A percentile compares a stretch with the other conserved stretches of the same genome.
phyloP scores from a whole-genome alignment of 257 asterid species.

The Phtheirospermum japonicum region DNA sequence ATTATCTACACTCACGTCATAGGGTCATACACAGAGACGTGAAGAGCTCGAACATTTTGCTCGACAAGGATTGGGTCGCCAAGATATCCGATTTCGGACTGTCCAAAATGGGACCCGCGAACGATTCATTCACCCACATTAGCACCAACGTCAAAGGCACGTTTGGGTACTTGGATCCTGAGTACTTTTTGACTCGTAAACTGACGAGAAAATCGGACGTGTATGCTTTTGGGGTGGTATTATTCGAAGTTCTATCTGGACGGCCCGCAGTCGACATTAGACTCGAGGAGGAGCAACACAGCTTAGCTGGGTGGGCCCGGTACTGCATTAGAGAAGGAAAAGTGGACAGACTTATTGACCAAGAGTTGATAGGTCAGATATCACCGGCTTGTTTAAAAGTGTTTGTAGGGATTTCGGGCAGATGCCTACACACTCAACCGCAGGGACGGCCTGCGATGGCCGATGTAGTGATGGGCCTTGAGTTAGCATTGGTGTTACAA shows the following conservation, averaged over 20 bases:
- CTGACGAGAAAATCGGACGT: slow-evolving; percentile 67
- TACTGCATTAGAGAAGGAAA: slow-evolving; percentile 54
- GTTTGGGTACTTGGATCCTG: slow-evolving; percentile 66
- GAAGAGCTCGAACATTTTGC: slow-evolving; percentile 66
- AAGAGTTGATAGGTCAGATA: slow-evolving; percentile 42
- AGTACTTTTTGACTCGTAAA: slow-evolving; percentile 47
- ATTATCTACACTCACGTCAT: slow-evolving; percentile 62
- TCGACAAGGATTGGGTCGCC: slow-evolving; percentile 66
- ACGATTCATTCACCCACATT: slow-evolving; percentile 52
- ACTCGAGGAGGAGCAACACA: slow-evolving; percentile 55
- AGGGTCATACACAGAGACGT: slow-evolving; percentile 74
- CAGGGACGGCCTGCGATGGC: slow-evolving; percentile 63
- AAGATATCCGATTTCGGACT: slow-evolving; percentile 74
- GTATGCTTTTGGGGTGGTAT: slow-evolving; percentile 68
- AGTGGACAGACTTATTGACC: slow-evolving; percentile 51
- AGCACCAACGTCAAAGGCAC: slow-evolving; percentile 62
- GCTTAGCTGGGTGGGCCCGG: slow-evolving; percentile 60
- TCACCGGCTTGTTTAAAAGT: slow-evolving; percentile 50
- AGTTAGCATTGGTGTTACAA: slow-evolving; percentile 51
- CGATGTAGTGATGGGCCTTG: slow-evolving; percentile 56
- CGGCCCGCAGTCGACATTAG: slow-evolving; percentile 52
- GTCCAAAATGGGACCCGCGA: slow-evolving; percentile 63
- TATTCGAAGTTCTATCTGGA: slow-evolving; percentile 59
- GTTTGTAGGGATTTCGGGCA: slow-evolving; percentile 56
- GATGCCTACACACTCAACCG: slow-evolving; percentile 58